A percentile compares a stretch with the other conserved stretches of the same genome.
Conservation (phyloP, 2,329 filamentous ascomycete species). For the Coniochaeta ligniaria region DNA sequence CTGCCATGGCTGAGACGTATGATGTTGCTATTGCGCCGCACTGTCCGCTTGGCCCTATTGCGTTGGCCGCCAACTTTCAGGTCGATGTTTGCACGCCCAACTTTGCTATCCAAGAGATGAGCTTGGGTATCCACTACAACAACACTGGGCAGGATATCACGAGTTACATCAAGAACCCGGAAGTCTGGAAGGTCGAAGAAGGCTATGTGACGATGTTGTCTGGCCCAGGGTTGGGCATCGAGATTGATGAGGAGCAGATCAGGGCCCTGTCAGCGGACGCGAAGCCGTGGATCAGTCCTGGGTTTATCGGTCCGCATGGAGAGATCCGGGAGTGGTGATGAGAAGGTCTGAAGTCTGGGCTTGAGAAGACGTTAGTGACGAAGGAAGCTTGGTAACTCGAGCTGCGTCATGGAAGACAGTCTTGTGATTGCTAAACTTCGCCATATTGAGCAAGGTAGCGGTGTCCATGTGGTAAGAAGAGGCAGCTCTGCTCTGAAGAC, state of each 20-base stretch:
- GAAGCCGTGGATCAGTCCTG: slow-evolving; percentile 50
- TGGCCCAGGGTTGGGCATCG: slow-evolving; percentile 51
- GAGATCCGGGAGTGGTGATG: slow-evolving; percentile 56
- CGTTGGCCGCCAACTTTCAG: slow-evolving; percentile 56
- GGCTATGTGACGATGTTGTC: slow-evolving; percentile 48
- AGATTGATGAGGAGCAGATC: slow-evolving; percentile 56
- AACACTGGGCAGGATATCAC: slow-evolving; percentile 48
- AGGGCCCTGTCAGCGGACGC: slow-evolving; percentile 43
- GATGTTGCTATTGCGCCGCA: slow-evolving; percentile 59
- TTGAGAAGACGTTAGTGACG: too few species aligned
- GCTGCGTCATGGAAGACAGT: not conserved
- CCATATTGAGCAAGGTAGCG: too few species aligned
- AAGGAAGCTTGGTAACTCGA: not conserved
- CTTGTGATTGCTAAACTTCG: too few species aligned
- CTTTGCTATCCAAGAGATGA: slow-evolving; percentile 63
- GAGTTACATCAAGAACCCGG: slow-evolving; percentile 50
- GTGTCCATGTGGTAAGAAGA: too few species aligned
- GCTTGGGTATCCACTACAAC: slow-evolving; percentile 63
- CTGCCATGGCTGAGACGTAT: slow-evolving; percentile 56
- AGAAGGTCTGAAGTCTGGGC: not conserved
- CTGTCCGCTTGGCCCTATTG: slow-evolving; percentile 57
- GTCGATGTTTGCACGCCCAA: slow-evolving; percentile 47
- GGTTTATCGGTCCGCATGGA: slow-evolving; percentile 57
- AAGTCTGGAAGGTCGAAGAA: slow-evolving; percentile 49
- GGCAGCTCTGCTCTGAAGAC: too few species aligned